phyloP scores from a whole-genome alignment of 139 green algal genomes.

The Gonium pectorale region DNA sequence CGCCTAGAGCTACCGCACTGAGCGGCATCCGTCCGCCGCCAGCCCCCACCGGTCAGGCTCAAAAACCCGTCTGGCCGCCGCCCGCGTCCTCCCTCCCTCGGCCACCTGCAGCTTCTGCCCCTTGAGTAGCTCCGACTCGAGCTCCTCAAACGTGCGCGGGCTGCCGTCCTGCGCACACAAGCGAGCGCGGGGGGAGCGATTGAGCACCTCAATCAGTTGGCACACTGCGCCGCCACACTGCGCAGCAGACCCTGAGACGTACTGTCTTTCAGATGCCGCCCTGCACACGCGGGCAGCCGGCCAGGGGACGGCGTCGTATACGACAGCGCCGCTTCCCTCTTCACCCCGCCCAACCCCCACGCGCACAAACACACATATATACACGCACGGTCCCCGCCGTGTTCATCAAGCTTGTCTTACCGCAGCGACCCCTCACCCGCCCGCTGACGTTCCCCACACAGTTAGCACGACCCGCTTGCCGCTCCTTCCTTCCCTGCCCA shows the following conservation, averaged over 20 bases:
- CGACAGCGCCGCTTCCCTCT: too few relatives aligned
- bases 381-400: too few relatives aligned
- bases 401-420: too few relatives aligned
- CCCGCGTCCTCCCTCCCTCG: slow-evolving; percentile 9
- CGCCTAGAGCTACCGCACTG: too few relatives aligned
- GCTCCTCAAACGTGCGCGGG: slow-evolving; percentile 60
- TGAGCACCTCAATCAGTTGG: background rate
- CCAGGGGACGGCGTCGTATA: too few relatives aligned
- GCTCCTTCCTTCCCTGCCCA: background rate
- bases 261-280: background rate
- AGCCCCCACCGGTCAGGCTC: too few relatives aligned
- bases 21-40: too few relatives aligned
- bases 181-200: background rate
- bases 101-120: slow-evolving; percentile 88
- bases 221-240: background rate
- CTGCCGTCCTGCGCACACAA: slow-evolving; percentile 30
- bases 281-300: too few relatives aligned
- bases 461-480: too few relatives aligned
- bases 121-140: slow-evolving; percentile 76
- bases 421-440: too few relatives aligned
- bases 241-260: background rate
- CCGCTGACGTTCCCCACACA: background rate
- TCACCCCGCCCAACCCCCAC: background rate
- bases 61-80: too few relatives aligned
- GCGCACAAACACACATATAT: too few relatives aligned